phyloP scores from a whole-genome alignment of 2,329 filamentous ascomycete genomes.

The Calonectria hongkongensis region DNA sequence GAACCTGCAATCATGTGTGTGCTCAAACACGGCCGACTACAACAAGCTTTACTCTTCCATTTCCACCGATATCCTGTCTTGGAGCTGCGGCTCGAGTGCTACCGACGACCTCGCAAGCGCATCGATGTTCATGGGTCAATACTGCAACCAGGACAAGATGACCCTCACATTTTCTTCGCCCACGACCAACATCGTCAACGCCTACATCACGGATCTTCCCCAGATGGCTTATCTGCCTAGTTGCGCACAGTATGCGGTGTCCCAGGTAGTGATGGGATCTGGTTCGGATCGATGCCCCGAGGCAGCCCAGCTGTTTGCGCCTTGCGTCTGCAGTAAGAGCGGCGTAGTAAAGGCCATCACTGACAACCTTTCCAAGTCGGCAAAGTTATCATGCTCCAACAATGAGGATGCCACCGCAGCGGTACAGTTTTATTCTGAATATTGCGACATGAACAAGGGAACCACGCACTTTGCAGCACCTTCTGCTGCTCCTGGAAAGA shows the following conservation, averaged over 20 bases:
- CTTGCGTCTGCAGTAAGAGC: slow-evolving; percentile 72
- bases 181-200: slow-evolving; percentile 62
- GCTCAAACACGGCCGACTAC: slow-evolving; percentile 67
- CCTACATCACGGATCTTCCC: slow-evolving; percentile 71
- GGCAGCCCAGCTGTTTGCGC: slow-evolving; percentile 65
- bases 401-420: slow-evolving; percentile 68
- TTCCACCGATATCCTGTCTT: slow-evolving; percentile 61
- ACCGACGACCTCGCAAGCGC: slow-evolving; percentile 70
- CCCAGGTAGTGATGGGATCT: slow-evolving; percentile 56
- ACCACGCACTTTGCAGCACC: slow-evolving; percentile 69
- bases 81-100: slow-evolving; percentile 67
- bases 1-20: slow-evolving; percentile 71
- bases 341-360: slow-evolving; percentile 67
- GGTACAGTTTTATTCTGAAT: slow-evolving; percentile 70
- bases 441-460: slow-evolving; percentile 70
- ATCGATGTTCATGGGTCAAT: slow-evolving; percentile 65
- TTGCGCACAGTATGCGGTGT: slow-evolving; percentile 60
- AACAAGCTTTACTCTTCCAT: slow-evolving; percentile 62
- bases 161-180: slow-evolving; percentile 65
- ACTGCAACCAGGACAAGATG: slow-evolving; percentile 67
- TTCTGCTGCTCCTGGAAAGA: slow-evolving; percentile 69
- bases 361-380: slow-evolving; percentile 64
- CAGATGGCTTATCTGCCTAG: slow-evolving; percentile 61
- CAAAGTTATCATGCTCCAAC: slow-evolving; percentile 67
- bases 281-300: slow-evolving; percentile 59